Evolutionary conservation across 257 asterid species (phyloP).

Genomic region (Anisodus acutangulus): DNA sequence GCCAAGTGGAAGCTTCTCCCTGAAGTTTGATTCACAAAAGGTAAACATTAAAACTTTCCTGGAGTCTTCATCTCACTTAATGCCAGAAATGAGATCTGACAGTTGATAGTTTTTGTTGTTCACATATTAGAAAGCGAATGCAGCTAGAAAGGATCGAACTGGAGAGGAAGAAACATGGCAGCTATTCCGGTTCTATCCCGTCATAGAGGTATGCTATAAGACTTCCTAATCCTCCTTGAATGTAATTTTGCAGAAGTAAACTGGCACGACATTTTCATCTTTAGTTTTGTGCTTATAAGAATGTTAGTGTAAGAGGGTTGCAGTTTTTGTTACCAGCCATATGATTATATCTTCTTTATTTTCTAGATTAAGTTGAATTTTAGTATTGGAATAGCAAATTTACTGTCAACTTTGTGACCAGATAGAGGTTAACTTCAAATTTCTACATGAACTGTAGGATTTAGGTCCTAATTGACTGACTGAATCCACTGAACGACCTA

Average conservation of each 20-base stretch:
- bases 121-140: constrained; percentile 68
- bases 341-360: background rate
- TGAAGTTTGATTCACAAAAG: constrained; percentile 90
- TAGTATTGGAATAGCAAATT: constrained; percentile 10
- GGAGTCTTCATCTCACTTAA: background rate
- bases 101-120: constrained; percentile 41
- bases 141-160: constrained; percentile 84
- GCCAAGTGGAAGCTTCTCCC: constrained; percentile 75
- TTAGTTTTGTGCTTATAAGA: constrained; percentile 1
- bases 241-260: constrained; percentile 18
- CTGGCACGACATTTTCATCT: background rate
- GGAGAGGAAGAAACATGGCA: constrained; percentile 96
- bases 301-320: background rate
- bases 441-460: constrained; percentile 18
- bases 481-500: constrained; percentile 20
- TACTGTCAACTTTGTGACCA: background rate
- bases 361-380: constrained; percentile 13
- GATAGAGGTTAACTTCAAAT: background rate
- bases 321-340: constrained; percentile 8
- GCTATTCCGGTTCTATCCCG: constrained; percentile 84
- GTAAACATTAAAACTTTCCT: constrained; percentile 42
- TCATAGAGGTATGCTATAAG: constrained; percentile 69
- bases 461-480: constrained; percentile 6
- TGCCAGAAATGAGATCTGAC: constrained; percentile 41
- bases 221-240: constrained; percentile 19